Evolutionary conservation across 2,329 filamentous ascomycete genomes (phyloP).

Genomic region (Coniella vitis): DNA sequence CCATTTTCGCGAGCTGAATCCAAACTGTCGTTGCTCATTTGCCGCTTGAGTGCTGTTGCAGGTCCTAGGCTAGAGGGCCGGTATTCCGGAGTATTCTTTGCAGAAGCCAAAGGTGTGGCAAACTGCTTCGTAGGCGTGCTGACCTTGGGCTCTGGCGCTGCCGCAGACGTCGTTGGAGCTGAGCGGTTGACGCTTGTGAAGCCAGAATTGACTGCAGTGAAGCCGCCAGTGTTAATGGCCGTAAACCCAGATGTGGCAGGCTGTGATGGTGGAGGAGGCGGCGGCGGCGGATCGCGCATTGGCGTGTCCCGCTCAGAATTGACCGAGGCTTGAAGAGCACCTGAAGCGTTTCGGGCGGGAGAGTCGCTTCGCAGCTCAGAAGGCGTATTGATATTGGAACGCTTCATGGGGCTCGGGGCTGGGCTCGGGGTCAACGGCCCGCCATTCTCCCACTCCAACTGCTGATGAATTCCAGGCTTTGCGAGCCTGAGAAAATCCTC

Average conservation of each 20-base stretch:
- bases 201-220: conserved; percentile 66
- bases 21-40: conserved; percentile 55
- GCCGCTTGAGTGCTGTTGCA: conserved; percentile 67
- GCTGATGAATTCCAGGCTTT: conserved; percentile 94
- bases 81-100: conserved; percentile 60
- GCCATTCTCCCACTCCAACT: conserved; percentile 87
- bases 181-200: conserved; percentile 62
- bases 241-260: conserved; percentile 40
- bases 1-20: conserved; percentile 41
- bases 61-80: conserved; percentile 47
- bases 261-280: conserved; percentile 29
- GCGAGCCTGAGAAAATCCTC: conserved; percentile 88
- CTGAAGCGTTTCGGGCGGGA: conserved; percentile 53
- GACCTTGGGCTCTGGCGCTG: conserved; percentile 42
- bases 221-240: conserved; percentile 53
- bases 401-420: conserved; percentile 63
- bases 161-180: too few species aligned
- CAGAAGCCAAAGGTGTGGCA: conserved; percentile 55
- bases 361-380: conserved; percentile 57
- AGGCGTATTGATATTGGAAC: conserved; percentile 53
- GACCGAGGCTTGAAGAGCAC: conserved; percentile 44
- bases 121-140: conserved; percentile 55
- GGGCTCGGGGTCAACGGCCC: conserved; percentile 78
- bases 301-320: conserved; percentile 40
- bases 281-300: conserved; percentile 38